Base-by-base conservation (phyloP, 371 early-diverging fungal genomes). In the Massospora cicadina region DNA sequence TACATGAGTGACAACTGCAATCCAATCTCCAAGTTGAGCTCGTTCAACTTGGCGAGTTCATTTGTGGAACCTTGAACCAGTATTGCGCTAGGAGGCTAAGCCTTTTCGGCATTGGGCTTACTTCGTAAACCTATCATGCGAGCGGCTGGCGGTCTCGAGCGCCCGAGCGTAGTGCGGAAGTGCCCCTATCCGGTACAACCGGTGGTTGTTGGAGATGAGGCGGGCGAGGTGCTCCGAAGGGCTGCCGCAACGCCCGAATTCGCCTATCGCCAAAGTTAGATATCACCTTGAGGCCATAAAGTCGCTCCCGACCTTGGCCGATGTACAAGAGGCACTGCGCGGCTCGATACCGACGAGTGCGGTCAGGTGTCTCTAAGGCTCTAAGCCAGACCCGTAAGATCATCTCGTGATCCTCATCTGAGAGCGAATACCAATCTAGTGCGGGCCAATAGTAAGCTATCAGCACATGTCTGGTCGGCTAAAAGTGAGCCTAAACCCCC, bases 1-100 rank as follows among this genome's bases (percentile, higher is more conserved):
- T 62, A 62, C 12, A 62, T 23, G 7, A 62, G 27, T 13, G 13
- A 23, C 24, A 62, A 23, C 43, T 43, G 17, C 23, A 62, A 33
- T 21, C 62, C 28, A n/a, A 62, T 31, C 53, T 62, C 62, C n/a
- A 33, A 62, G 26, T 62, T 62, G 10, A 43, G 25, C 26, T 62
- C 62, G 25, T 21, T 43, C 32, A 62, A 43, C 43, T 33, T 31
- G 25, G 31, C 53, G 7, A 28, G 31, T 25, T 62, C 62, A 7
- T 7, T 27, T 23, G 13, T 31, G 3, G 62, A 62, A 33, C 43
- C 53, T n/a, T 31, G 25, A 17, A 28, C 30, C 27, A 60, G 31
- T 24, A 43, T 43, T 10, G 43, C 5, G 43, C 43, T 43, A 43
- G 5, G 10, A 43, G 10, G 43, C 17, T 43, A 17, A 43, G 43